Base-by-base conservation (phyloP, 2,329 filamentous ascomycete genomes). In the Fusarium pininemorale region DNA sequence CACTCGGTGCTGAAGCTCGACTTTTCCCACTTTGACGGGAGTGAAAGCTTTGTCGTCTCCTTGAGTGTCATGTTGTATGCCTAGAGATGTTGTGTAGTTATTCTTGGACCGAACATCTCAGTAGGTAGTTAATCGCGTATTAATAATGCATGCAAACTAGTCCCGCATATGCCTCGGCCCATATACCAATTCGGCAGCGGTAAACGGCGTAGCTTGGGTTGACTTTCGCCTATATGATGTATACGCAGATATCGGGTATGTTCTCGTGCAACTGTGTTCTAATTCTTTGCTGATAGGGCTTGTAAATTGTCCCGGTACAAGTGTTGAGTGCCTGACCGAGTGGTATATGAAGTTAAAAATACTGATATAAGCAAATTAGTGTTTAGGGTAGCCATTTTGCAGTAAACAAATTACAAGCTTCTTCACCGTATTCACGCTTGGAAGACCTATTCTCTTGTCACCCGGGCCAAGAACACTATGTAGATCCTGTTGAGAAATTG, bases 1-100 rank as follows among this genome's bases (percentile, higher is more conserved):
- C 44, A 91, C 75, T 42, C 85, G 81, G 72, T 87, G 83, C 69
- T 83, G 73, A 42, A 87, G 79, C 28, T 75, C 51, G 24, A 60
- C 38, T 16, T 77, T 73, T 60, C 86, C 85, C 9, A 86, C 72
- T 67, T 82, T 81, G 55, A 84, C 70, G 11, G 85, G 84, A 39
- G 79, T 75, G 76, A 87, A 87, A 87, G 84, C 26, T 63, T 72
- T 20, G n/a, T 59, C n/a, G 59, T 41, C 32, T 60, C 58, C 16
- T 62, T 28, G 10, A 45, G 45, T 18, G 62, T 39, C 74, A 76
- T 77, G 24, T 28, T 55, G 45, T 38, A 24, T 30, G 30, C 20
- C 15, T 48, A 3, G 18, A 32, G 39, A 45, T 20, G 45, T 47
- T 50, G 22, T 35, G 28, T 48, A 24, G n/a, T 30, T 28, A 24